Evolutionary conservation across 176 grass and related monocot species (phyloP).

Genomic region (Echinochloa phyllopogon): DNA sequence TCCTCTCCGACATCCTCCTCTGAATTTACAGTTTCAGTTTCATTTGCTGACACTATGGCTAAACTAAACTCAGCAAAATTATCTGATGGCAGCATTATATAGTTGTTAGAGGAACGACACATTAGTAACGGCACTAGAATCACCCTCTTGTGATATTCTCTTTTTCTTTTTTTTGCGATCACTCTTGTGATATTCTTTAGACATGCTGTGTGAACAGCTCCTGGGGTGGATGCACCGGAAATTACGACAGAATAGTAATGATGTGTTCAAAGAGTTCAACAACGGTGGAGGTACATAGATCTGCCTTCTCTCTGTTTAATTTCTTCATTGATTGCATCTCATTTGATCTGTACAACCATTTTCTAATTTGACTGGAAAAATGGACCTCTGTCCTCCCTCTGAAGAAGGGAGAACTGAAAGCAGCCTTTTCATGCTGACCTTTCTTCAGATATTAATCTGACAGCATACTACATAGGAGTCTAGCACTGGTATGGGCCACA

Average conservation of each 20-base stretch:
- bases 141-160: background rate
- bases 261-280: constrained; percentile 75
- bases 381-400: background rate
- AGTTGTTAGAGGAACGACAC: background rate
- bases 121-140: background rate
- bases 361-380: background rate
- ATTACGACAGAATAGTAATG: constrained; percentile 72
- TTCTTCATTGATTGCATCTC: background rate
- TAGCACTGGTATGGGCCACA: too few relatives aligned
- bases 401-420: background rate
- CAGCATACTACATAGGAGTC: too few relatives aligned
- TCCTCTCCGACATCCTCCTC: background rate
- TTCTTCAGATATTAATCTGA: background rate
- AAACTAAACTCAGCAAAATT: background rate
- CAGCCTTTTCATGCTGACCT: background rate
- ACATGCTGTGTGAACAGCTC: constrained; percentile 52
- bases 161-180: too few relatives aligned
- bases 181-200: background rate
- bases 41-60: background rate
- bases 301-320: background rate
- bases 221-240: constrained; percentile 98
- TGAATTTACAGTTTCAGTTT: background rate
- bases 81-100: background rate
- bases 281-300: constrained; percentile 49
- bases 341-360: background rate